Base-by-base conservation (phyloP, 2,329 filamentous ascomycete species). In the Pseudogymnoascus sp. region DNA sequence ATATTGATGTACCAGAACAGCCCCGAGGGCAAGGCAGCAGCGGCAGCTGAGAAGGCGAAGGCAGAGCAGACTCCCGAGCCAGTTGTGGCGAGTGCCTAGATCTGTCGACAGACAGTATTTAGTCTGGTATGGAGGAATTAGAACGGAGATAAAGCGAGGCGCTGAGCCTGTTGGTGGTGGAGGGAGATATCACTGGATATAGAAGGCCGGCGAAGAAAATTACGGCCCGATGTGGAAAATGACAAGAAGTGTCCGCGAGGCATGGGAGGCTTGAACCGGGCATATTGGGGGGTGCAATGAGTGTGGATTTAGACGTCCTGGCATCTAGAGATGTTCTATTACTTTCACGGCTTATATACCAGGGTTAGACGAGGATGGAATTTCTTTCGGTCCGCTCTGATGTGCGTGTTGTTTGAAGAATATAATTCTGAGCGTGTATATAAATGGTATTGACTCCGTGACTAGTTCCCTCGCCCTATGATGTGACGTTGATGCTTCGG, bases 1-100 rank as follows among this genome's bases (percentile, higher is more conserved):
- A 97, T 97, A 73, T 76, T 85, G 70, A 63, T 84, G 71, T 89
- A 87, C 75, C 81, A 88, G 70, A 77, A 80, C 68, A 82, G 81
- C 65, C 77, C 87, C 73, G 87, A 90, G 79, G 75, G 79, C 36
- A 67, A 73, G 61, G 65, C 68, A 1, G 63, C 71, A 4, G 50
- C 56, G 11, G 70, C 73, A 62, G 68, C 74, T 38, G 75, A 77
- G 65, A 77, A 78, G 28, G 73, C 76, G 62, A 78, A 81, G 74
- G 74, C 78, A 64, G 44, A 68, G 7, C 70, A 69, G 60, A 65
- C 70, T 3, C 65, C 62, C 7, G 67, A 60, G 59, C 34, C 34
- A 36, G 31, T 60, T 42, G 59, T 42, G 28, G 59, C 23, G 23
- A 42, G 18, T 38, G 34, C 59, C 34, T 60, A 60, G 23, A 60